phyloP scores from a whole-genome alignment of 202 grass and related monocot species.

The Schoenoplectus triqueter region DNA sequence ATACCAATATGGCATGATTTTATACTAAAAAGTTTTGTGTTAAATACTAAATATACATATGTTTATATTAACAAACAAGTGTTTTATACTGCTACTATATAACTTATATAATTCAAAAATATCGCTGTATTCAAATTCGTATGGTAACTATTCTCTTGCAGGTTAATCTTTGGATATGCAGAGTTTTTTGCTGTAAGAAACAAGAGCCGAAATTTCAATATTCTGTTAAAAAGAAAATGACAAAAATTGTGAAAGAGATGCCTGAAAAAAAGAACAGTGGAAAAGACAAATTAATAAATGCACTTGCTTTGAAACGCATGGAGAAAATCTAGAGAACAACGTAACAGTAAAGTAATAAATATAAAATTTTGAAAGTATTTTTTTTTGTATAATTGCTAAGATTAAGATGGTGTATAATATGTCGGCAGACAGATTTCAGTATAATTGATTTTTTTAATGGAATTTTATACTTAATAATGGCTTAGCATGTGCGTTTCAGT shows the following conservation, averaged over 20 bases:
- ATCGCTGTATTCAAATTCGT: neutral
- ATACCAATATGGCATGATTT: no score
- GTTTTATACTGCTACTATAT: no score
- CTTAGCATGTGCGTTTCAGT: no score
- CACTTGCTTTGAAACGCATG: neutral
- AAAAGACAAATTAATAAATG: neutral
- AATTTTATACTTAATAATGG: no score
- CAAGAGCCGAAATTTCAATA: neutral
- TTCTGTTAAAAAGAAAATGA: neutral
- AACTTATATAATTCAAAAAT: neutral
- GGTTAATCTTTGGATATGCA: neutral
- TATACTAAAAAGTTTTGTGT: neutral
- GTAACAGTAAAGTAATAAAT: no score
- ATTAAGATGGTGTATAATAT: no score
- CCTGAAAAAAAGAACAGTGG: neutral
- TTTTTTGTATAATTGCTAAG: no score
- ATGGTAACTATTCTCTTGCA: neutral
- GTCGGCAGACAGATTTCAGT: no score
- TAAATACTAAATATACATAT: neutral
- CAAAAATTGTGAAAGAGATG: neutral
- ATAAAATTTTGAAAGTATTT: no score
- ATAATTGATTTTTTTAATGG: no score
- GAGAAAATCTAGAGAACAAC: neutral
- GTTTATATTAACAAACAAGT: neutral
- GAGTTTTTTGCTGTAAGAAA: neutral